These are phyloP conservation scores for Xylariales sp. DNA, from an alignment of 2,329 filamentous ascomycete genomes.

Conservation along the genomic window DNA sequence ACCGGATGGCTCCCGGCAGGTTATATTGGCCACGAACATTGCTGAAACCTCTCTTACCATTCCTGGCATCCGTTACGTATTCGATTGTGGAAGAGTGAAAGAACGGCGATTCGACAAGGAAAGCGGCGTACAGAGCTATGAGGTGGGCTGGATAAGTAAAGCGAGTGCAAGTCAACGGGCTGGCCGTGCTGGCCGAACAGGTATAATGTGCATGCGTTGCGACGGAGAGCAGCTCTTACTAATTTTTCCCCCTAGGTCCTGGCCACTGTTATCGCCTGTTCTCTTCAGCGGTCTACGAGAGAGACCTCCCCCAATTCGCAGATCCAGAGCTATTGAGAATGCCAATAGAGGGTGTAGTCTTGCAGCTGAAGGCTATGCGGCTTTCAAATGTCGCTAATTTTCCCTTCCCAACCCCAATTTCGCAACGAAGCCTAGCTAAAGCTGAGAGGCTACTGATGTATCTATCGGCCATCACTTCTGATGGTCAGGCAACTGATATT, in stretches of 20 bases:
- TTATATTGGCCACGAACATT: conserved; percentile 92
- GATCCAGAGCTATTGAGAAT: conserved; percentile 86
- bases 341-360: conserved; percentile 85
- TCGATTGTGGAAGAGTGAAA: conserved; percentile 89
- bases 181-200: conserved; percentile 91
- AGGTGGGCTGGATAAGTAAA: conserved; percentile 96
- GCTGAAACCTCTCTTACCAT: conserved; percentile 97
- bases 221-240: too few relatives aligned
- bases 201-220: too few relatives aligned
- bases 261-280: conserved; percentile 95
- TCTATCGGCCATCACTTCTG: conserved; percentile 69
- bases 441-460: conserved; percentile 85
- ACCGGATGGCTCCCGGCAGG: conserved; percentile 75
- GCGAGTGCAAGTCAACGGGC: conserved; percentile 88
- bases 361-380: conserved; percentile 94
- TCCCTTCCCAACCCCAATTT: conserved; percentile 89
- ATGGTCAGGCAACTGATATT: conserved; percentile 71
- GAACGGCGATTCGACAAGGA: conserved; percentile 83
- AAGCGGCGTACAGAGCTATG: conserved; percentile 92
- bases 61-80: conserved; percentile 90
- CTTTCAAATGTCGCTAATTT: conserved; percentile 88
- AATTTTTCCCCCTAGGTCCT: too few relatives aligned
- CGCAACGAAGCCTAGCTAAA: conserved; percentile 67
- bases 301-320: conserved; percentile 80
- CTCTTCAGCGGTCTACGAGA: conserved; percentile 88